phyloP scores from a whole-genome alignment of 345 rosid genomes.

The Brassica nigra region DNA sequence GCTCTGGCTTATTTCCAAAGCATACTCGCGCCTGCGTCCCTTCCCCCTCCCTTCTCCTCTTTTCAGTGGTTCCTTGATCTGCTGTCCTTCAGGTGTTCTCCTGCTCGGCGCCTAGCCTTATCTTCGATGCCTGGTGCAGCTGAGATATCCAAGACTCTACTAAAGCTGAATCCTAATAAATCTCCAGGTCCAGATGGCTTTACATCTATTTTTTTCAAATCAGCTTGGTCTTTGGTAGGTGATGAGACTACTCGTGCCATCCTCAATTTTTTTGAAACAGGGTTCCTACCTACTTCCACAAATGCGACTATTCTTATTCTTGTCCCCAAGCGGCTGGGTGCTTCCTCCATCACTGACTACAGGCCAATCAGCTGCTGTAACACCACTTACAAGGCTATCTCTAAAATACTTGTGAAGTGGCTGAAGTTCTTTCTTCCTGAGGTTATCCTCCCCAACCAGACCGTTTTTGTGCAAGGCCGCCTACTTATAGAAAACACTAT shows the following conservation, averaged over 20 bases:
- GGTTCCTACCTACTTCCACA: not conserved
- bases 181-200: not conserved
- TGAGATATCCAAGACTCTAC: not conserved
- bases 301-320: not conserved
- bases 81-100: not conserved
- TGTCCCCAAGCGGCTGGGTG: not conserved
- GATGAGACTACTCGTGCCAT: not conserved
- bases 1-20: not conserved
- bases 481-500: not conserved
- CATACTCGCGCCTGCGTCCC: not conserved
- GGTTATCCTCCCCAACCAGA: not conserved
- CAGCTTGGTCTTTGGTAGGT: not conserved
- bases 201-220: not conserved
- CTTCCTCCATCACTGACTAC: not conserved
- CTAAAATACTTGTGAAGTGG: not conserved
- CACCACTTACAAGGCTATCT: not conserved
- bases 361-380: not conserved
- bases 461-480: not conserved
- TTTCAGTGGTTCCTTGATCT: not conserved
- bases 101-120: not conserved
- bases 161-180: not conserved
- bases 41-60: not conserved
- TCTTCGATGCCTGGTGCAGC: not conserved
- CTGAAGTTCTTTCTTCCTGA: not conserved
- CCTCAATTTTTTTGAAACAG: not conserved